Conservation (phyloP, 2,329 filamentous ascomycete species). For the Penicillium palitans region DNA sequence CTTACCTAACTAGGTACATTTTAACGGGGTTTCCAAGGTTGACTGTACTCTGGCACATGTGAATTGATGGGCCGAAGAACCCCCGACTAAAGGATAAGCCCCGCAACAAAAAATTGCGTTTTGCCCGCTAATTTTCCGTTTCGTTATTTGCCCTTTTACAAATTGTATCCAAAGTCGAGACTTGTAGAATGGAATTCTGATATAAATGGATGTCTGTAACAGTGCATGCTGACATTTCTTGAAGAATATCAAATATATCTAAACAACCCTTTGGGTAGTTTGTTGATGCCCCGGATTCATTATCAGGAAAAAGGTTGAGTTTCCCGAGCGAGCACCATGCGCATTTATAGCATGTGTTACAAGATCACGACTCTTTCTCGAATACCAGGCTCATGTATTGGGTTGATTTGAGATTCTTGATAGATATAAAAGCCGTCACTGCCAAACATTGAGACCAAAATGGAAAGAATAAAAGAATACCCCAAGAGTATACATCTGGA, state of each 20-base stretch:
- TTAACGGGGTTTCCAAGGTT: no score
- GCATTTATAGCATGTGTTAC: no score
- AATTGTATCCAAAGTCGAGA: neutral
- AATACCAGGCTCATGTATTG: neutral
- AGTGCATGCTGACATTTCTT: neutral
- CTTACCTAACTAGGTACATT: no score
- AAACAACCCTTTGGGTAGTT: neutral
- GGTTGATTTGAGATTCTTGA: neutral
- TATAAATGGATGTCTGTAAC: rapidly evolving
- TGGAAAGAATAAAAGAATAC: neutral
- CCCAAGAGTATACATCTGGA: neutral
- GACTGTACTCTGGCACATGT: no score
- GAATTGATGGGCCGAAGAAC: no score
- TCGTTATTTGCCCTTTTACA: neutral
- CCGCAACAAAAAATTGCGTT: neutral
- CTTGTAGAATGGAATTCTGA: neutral
- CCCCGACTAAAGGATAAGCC: neutral
- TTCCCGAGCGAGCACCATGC: neutral
- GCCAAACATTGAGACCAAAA: neutral
- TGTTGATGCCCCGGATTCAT: neutral
- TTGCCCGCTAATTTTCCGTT: neutral
- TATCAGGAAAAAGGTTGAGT: neutral
- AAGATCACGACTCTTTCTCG: neutral
- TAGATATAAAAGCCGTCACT: neutral
- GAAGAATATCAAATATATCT: neutral